These are phyloP conservation scores for Trypanosoma scelopori DNA, from an alignment of 208 protist genomes.

Conservation along the genomic window DNA sequence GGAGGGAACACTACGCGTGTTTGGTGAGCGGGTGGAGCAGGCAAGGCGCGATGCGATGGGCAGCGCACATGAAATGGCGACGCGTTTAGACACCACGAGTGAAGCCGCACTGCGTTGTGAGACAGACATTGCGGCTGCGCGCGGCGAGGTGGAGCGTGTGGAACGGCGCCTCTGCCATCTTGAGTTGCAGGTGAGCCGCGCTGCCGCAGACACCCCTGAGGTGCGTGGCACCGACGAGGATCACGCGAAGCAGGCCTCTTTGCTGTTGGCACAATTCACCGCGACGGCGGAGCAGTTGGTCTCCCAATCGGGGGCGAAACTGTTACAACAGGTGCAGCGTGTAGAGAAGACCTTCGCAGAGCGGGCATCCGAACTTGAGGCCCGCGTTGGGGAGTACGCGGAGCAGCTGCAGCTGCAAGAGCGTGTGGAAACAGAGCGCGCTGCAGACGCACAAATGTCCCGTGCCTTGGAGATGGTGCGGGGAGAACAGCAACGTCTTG, in stretches of 20 bases:
- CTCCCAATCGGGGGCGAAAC: constrained; percentile 23
- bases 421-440: not conserved
- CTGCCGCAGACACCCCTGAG: constrained; percentile 24
- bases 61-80: constrained; percentile 39
- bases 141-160: constrained; percentile 62
- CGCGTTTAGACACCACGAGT: constrained; percentile 49
- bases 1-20: constrained; percentile 7
- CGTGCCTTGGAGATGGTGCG: not conserved
- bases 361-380: constrained; percentile 11
- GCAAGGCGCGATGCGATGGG: constrained; percentile 27
- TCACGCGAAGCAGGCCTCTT: constrained; percentile 31
- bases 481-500: constrained; percentile 6
- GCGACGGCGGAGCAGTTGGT: constrained; percentile 1
- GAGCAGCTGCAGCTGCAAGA: not conserved
- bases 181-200: constrained; percentile 28
- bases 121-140: constrained; percentile 46
- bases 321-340: constrained; percentile 10
- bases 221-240: constrained; percentile 36
- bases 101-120: constrained; percentile 50
- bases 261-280: constrained; percentile 7
- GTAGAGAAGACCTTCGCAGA: constrained; percentile 19
- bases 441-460: not conserved
- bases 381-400: not conserved
- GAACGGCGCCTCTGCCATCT: constrained; percentile 53
- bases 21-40: constrained; percentile 45